Evolutionary conservation across 1,139 yeast genomes (phyloP), one percentile per base, ranked within the genome.

Genomic region (Yarrowia galli): DNA sequence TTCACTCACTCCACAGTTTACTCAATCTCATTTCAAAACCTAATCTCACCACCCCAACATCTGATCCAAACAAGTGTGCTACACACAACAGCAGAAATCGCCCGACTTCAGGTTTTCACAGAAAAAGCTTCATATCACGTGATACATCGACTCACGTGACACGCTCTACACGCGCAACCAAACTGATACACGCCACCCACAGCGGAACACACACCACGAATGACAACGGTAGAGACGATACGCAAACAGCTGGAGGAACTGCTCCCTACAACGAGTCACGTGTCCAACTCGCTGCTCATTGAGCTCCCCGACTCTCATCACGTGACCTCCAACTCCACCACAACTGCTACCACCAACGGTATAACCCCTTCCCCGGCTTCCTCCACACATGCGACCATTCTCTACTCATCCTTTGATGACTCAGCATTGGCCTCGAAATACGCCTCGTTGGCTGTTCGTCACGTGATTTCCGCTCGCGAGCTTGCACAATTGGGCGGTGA

Each of bases 191-290:
- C 58, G 58, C 22, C 20, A 35, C 10, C 12, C 58, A 20, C n/a
- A 1, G 7, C 43, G n/a, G n/a, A n/a, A 13, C 10, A 16, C 15
- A 8, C 32, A 22, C 38, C 35, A n/a, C n/a, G 4, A 36, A 56
- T 56, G 63, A 56, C 63, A 8, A 56, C 63, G 7, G 48, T 56
- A 7, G 63, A 56, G 18, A 56, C 63, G 63, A 42, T 56, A 40
- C 48, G 63, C 18, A 56, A 42, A 40, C 63, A 56, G 20, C 48
- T 56, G 38, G 63, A 56, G 46, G 63, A 56, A 25, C 38, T 56
- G 18, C 49, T 56, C 8, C 63, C 63, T 2, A 1, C 38, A 13
- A 38, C 25, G 18, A 42, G 38, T 7, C 16, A 56, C 25, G 48
- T 56, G 36, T 13, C 63, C 38, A 42, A 40, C 25, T 56, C 49